Evolutionary conservation across 225 moss, liverwort and hornwort species (phyloP).

Genomic region (Straminergon stramineum): DNA sequence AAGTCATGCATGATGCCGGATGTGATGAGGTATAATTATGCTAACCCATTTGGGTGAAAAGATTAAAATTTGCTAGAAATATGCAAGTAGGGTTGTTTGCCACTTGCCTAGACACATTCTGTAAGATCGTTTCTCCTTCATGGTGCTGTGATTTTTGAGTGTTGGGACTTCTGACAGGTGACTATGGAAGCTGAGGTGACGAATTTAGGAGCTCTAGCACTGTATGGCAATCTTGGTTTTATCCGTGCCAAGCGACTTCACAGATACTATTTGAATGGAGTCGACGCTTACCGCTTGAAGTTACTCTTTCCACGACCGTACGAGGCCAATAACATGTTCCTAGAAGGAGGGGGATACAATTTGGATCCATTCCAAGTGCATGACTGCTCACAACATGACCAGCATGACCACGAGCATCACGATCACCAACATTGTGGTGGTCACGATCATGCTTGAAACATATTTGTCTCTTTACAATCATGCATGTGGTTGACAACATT

Average conservation of each 20-base stretch:
- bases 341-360: conserved; percentile 16
- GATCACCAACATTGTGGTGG: conserved; percentile 36
- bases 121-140: background rate
- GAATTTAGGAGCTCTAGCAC: conserved; percentile 86
- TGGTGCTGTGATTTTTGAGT: background rate
- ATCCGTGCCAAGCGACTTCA: conserved; percentile 93
- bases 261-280: conserved; percentile 93
- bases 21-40: conserved; percentile 70
- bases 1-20: conserved; percentile 94
- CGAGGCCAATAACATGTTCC: conserved; percentile 35
- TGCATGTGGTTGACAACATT: background rate
- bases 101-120: background rate
- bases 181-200: conserved; percentile 99
- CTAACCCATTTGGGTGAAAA: background rate
- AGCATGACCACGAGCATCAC: conserved; percentile 4
- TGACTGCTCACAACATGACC: conserved; percentile 19
- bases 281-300: conserved; percentile 95
- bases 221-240: conserved; percentile 96
- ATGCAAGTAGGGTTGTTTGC: background rate
- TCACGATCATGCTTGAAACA: conserved; percentile 16
- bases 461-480: background rate
- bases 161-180: conserved; percentile 41
- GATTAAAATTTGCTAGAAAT: background rate
- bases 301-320: conserved; percentile 77
- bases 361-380: conserved; percentile 22